Conservation (phyloP, 2,329 filamentous ascomycete genomes). For the Colletotrichum brevisporum region DNA sequence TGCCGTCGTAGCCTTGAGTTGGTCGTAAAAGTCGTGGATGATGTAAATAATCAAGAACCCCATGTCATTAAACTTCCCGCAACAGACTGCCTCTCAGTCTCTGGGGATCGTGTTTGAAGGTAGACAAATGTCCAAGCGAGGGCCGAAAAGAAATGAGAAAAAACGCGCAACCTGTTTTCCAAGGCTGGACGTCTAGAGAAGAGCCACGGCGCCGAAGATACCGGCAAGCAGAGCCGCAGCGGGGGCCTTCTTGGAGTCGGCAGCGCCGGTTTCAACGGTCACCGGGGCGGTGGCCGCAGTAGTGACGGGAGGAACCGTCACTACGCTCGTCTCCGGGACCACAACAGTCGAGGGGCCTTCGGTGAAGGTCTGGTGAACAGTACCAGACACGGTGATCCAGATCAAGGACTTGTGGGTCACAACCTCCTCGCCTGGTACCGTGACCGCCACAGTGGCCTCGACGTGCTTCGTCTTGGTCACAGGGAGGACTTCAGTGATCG, state of each 20-base stretch:
- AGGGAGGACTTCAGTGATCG: conserved; percentile 56
- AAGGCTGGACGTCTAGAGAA: conserved; percentile 48
- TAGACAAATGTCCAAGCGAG: not conserved
- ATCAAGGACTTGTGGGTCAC: conserved; percentile 52
- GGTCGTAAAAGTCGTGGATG: conserved; percentile 19
- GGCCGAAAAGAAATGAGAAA: not conserved
- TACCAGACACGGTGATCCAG: conserved; percentile 47
- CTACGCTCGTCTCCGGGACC: conserved; percentile 48
- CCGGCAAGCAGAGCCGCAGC: conserved; percentile 55
- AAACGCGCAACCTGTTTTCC: not conserved
- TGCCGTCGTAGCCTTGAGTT: conserved; percentile 35
- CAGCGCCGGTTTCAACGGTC: conserved; percentile 48
- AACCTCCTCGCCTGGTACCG: conserved; percentile 47
- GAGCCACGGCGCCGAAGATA: conserved; percentile 53
- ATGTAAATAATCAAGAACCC: not conserved
- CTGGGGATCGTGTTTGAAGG: not conserved
- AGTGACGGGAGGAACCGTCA: conserved; percentile 46
- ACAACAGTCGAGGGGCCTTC: conserved; percentile 47
- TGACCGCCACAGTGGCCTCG: conserved; percentile 57
- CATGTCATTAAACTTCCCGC: conserved; percentile 6
- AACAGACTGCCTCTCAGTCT: not conserved
- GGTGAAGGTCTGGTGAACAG: conserved; percentile 45
- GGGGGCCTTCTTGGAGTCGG: conserved; percentile 51
- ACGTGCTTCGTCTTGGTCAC: conserved; percentile 56
- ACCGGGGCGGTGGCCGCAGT: conserved; percentile 43